phyloP scores from a whole-genome alignment of 2,329 filamentous ascomycete species.

The Metarhizium album region DNA sequence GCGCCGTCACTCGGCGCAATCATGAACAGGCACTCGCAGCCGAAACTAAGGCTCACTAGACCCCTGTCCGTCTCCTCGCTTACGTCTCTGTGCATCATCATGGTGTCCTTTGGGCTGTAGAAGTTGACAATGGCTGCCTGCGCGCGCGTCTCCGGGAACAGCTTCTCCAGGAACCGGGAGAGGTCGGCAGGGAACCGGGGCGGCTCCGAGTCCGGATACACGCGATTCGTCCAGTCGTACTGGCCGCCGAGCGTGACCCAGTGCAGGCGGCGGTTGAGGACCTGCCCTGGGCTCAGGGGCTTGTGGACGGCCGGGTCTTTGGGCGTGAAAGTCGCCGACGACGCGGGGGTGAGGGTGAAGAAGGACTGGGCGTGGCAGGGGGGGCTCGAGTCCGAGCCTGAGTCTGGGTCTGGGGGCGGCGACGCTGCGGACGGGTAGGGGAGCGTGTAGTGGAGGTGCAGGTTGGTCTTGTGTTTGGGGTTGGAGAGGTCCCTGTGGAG shows the following conservation, averaged over 20 bases:
- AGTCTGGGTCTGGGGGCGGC: background rate
- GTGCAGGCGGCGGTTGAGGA: constrained; percentile 70
- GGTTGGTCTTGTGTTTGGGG: constrained; percentile 70
- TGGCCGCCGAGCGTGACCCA: constrained; percentile 94
- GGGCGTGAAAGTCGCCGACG: constrained; percentile 49
- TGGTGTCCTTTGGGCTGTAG: constrained; percentile 80
- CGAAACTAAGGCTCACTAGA: constrained; percentile 76
- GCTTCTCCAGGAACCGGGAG: constrained; percentile 49
- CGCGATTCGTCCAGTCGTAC: constrained; percentile 88
- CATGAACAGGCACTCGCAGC: constrained; percentile 84
- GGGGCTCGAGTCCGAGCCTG: constrained; percentile 28
- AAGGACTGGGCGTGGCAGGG: constrained; percentile 38
- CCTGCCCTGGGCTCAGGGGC: constrained; percentile 55
- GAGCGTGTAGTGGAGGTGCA: constrained; percentile 73
- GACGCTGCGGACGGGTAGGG: constrained; percentile 36
- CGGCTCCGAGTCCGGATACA: constrained; percentile 59
- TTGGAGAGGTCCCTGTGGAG: constrained; percentile 68
- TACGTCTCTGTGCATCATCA: constrained; percentile 89
- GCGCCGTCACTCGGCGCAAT: constrained; percentile 48
- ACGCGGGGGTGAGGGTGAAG: constrained; percentile 39
- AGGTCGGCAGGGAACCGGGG: constrained; percentile 69
- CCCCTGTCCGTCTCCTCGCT: constrained; percentile 73
- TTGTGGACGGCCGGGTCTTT: constrained; percentile 67
- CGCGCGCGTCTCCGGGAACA: constrained; percentile 69
- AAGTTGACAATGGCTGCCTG: constrained; percentile 92